Conservation (phyloP, 495 filamentous ascomycete species). For the Aspergillus kassunensis region DNA sequence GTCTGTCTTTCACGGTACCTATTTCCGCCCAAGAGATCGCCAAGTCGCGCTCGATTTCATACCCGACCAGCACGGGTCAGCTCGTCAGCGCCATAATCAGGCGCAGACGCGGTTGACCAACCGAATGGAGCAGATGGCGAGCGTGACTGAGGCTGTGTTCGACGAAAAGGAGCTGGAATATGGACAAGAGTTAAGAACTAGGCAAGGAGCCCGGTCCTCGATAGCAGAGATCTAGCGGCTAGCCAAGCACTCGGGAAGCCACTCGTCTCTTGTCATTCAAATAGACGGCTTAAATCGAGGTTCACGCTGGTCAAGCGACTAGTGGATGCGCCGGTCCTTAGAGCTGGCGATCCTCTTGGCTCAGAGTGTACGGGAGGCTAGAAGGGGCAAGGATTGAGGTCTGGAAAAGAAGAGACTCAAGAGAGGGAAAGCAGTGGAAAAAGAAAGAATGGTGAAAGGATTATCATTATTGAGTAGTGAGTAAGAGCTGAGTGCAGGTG, state of each 20-base stretch:
- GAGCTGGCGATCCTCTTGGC: constrained; percentile 15
- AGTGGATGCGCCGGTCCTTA: constrained; percentile 12
- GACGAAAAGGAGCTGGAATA: not conserved
- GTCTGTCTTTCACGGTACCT: not conserved
- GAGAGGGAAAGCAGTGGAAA: not conserved
- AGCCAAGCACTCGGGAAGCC: constrained; percentile 15
- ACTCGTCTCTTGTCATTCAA: not conserved
- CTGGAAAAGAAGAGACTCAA: not conserved
- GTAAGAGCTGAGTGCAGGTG: not conserved
- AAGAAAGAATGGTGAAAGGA: not conserved
- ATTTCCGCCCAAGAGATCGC: constrained; percentile 1
- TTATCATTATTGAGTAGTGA: not conserved
- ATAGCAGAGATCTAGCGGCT: constrained; percentile 18
- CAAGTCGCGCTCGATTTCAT: constrained; percentile 10
- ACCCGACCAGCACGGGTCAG: constrained; percentile 12
- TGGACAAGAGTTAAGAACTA: constrained; percentile 10
- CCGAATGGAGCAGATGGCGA: constrained; percentile 6
- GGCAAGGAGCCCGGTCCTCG: constrained; percentile 12
- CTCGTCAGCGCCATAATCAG: constrained; percentile 2
- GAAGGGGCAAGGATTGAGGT: constrained; percentile 3
- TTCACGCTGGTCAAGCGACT: constrained; percentile 2
- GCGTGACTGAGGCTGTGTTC: constrained; percentile 23
- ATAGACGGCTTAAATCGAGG: constrained; percentile 2
- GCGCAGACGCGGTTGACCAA: constrained; percentile 1
- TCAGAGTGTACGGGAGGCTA: constrained; percentile 7